Conservation (phyloP, 345 rosid species). For the Arabis hirsuta region DNA sequence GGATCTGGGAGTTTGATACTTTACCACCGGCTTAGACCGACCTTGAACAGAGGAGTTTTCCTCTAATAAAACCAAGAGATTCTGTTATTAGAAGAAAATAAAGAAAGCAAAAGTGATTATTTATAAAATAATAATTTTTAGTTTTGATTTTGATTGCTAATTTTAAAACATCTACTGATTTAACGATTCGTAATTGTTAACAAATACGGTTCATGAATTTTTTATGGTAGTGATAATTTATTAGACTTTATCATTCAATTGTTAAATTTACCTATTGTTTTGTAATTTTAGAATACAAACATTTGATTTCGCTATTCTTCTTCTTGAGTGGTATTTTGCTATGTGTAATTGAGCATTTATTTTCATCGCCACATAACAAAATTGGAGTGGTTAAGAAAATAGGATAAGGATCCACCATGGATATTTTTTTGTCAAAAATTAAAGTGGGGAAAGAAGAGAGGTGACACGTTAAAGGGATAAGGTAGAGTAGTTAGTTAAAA, state of each 20-base stretch:
- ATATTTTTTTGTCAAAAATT: neutral
- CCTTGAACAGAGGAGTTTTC: conserved; percentile 13
- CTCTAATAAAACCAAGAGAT: conserved; percentile 32
- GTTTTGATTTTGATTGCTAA: no score
- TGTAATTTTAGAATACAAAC: no score
- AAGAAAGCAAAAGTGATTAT: neutral
- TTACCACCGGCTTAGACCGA: conserved; percentile 45
- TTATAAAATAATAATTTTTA: no score
- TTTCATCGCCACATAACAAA: neutral
- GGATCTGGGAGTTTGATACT: conserved; percentile 22
- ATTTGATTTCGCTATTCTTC: no score
- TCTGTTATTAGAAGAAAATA: conserved; percentile 26
- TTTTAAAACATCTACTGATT: no score
- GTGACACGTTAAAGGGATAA: conserved; percentile 28
- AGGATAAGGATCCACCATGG: neutral
- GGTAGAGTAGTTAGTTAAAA: conserved; percentile 32
- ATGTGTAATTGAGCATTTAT: neutral
- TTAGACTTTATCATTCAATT: no score
- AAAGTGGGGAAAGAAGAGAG: conserved; percentile 7
- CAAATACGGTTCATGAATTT: no score
- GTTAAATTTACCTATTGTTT: no score
- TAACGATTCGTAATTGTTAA: no score
- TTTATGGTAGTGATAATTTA: no score
- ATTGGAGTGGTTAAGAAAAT: conserved; percentile 10
- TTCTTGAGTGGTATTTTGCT: no score